phyloP scores from a whole-genome alignment of 768 basidiomycete species.

The Suillus subaureus region DNA sequence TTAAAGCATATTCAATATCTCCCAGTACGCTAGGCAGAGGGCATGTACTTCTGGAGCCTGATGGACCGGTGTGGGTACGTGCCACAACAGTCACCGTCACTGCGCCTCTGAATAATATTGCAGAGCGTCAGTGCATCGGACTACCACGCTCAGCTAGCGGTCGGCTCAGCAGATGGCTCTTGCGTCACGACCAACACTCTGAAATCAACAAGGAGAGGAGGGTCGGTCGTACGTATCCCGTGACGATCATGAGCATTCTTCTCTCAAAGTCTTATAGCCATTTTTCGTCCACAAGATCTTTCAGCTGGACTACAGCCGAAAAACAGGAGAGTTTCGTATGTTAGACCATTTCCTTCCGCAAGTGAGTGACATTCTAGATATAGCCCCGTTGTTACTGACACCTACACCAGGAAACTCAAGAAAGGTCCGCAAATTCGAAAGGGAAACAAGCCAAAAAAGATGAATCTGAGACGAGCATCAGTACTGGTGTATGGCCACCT shows the following conservation, averaged over 20 bases:
- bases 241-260: neutral
- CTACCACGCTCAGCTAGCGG: slow-evolving; percentile 83
- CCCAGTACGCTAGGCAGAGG: slow-evolving; percentile 76
- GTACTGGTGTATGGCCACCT: slow-evolving; percentile 76
- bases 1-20: slow-evolving; percentile 74
- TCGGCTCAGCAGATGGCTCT: slow-evolving; percentile 83
- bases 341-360: slow-evolving; percentile 84
- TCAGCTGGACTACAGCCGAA: slow-evolving; percentile 85
- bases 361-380: slow-evolving; percentile 37
- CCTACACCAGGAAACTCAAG: slow-evolving; percentile 48
- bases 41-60: slow-evolving; percentile 69
- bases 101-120: neutral
- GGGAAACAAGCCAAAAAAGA: slow-evolving; percentile 34
- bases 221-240: slow-evolving; percentile 59
- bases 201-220: slow-evolving; percentile 67
- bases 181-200: slow-evolving; percentile 75
- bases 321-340: slow-evolving; percentile 78
- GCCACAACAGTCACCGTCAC: neutral
- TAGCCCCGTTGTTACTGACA: slow-evolving; percentile 1
- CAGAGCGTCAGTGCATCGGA: slow-evolving; percentile 79
- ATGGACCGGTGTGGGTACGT: slow-evolving; percentile 84
- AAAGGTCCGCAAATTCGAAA: slow-evolving; percentile 35
- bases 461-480: slow-evolving; percentile 26
- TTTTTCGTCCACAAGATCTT: slow-evolving; percentile 81
- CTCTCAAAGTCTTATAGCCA: slow-evolving; percentile 44